Base-by-base conservation (phyloP, 495 filamentous ascomycete species). In the Venustampulla echinocandica region DNA sequence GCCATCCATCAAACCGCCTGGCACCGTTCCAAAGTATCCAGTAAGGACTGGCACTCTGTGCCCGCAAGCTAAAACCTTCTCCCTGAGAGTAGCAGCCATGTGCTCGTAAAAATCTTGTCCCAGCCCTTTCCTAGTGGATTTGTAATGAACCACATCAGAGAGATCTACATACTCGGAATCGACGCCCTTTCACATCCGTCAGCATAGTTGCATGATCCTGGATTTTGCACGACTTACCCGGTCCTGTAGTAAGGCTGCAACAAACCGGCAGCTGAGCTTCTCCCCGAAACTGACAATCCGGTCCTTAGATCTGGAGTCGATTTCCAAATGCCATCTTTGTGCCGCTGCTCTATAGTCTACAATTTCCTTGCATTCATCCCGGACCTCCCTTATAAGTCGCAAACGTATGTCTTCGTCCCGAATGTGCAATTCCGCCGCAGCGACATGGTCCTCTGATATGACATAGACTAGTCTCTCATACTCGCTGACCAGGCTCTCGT, bases 201-300 rank as follows among this genome's bases (percentile, higher is more conserved):
- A 40, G 57, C 48, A 61, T 22, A 14, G 20, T 19, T 25, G 9
- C 30, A 42, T 13, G 17, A n/a, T 17, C 20, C 10, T 25, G 13
- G 10, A 10, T 15, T 10, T n/a, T 10, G 13, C 49, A 7, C 17
- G 13, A 44, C 63, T 34, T 47, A 68, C 65, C 23, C 73, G 71
- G 50, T 94, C 87, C 61, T 82, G 76, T 34, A 96, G 66, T 38
- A 94, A 57, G 10, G 83, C 80, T 9, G 89, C 76, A 80, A 99
- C 84, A 56, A 92, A 87, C 19, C 80, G 73, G 64, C 88, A 95
- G 62, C 85, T 87, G 22, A 99, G 68, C 64, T 95, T 96, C 69
- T 99, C 92, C 15, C 92, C 92, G 36, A 87, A 84, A 59, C 87
- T 87, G 30, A 97, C 78, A 14, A 99, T 85, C 49, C 85, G 82